These are phyloP conservation scores for Colletotrichum tropicale DNA, from an alignment of 2,329 filamentous ascomycete species.

Conservation along the genomic window DNA sequence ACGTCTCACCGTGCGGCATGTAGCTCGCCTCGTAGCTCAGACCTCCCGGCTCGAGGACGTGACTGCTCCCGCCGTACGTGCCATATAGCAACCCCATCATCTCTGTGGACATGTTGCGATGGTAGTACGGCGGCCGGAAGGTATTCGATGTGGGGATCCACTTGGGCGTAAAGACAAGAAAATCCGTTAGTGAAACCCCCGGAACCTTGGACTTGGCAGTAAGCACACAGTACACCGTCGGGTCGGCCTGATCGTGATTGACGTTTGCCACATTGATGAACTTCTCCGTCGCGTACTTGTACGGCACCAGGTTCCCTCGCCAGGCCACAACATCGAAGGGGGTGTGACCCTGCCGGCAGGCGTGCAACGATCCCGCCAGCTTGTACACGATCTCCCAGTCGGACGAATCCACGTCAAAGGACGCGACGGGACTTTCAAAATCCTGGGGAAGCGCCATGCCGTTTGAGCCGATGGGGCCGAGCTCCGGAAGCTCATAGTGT, in stretches of 20 bases:
- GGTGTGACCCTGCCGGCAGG: constrained; percentile 55
- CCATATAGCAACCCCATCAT: constrained; percentile 57
- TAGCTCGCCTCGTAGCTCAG: constrained; percentile 36
- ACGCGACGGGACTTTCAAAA: constrained; percentile 62
- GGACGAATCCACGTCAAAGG: background rate
- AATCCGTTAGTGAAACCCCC: constrained; percentile 61
- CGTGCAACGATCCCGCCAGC: constrained; percentile 62
- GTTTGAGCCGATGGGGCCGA: constrained; percentile 68
- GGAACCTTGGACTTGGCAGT: constrained; percentile 58
- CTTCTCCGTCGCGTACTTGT: constrained; percentile 54
- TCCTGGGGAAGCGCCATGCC: constrained; percentile 47
- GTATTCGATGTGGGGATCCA: constrained; percentile 64
- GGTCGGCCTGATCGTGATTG: constrained; percentile 63
- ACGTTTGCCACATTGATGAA: constrained; percentile 64
- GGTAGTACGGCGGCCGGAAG: constrained; percentile 66
- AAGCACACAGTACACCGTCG: constrained; percentile 64
- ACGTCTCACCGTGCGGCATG: constrained; percentile 40
- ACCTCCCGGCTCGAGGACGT: constrained; percentile 31
- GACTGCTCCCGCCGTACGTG: constrained; percentile 32
- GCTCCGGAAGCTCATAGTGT: constrained; percentile 64
- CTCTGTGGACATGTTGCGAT: constrained; percentile 62
- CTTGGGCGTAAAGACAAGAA: constrained; percentile 66
- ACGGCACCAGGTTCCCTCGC: constrained; percentile 59
- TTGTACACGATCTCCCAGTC: background rate
- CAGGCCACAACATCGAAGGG: background rate